Percentiles rank a stretch among this genome's conserved stretches.
These are phyloP conservation scores for Termitomyces sp. DNA, from an alignment of 768 basidiomycete genomes.

Conservation along the genomic window DNA sequence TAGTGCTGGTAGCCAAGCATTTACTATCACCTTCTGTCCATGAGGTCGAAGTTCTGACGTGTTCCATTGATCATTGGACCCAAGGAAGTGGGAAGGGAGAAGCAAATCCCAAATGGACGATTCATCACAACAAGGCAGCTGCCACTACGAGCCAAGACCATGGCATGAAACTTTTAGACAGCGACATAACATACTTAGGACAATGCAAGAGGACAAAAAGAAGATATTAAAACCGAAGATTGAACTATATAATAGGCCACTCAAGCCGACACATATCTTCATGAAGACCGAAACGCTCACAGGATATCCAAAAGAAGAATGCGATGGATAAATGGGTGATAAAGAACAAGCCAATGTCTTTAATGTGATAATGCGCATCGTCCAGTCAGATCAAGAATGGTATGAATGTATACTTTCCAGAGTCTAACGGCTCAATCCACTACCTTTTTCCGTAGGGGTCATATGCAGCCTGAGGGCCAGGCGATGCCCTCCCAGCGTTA, in stretches of 20 bases:
- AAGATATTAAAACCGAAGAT: constrained; percentile 7
- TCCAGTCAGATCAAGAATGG: constrained; percentile 9
- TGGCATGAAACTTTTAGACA: background rate
- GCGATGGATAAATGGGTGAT: constrained; percentile 4
- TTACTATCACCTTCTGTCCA: background rate
- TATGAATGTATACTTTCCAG: constrained; percentile 5
- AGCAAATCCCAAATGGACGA: no score
- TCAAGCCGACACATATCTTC: constrained; percentile 4
- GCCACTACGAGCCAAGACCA: background rate
- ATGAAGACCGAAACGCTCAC: background rate
- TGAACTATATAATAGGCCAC: constrained; percentile 1
- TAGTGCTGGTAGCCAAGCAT: background rate
- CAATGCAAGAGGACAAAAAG: background rate
- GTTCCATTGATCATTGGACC: background rate
- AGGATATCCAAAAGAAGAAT: constrained; percentile 6
- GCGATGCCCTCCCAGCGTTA: constrained; percentile 30
- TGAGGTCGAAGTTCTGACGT: background rate
- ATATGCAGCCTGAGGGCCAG: constrained; percentile 44
- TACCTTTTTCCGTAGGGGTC: constrained; percentile 15
- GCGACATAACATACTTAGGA: constrained; percentile 2
- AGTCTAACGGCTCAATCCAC: background rate
- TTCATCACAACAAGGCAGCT: no score
- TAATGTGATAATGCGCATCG: background rate
- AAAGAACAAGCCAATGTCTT: constrained; percentile 11
- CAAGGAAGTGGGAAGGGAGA: background rate